These are phyloP conservation scores for Plectranthus barbatus DNA, from an alignment of 257 asterid species.

Conservation along the genomic window DNA sequence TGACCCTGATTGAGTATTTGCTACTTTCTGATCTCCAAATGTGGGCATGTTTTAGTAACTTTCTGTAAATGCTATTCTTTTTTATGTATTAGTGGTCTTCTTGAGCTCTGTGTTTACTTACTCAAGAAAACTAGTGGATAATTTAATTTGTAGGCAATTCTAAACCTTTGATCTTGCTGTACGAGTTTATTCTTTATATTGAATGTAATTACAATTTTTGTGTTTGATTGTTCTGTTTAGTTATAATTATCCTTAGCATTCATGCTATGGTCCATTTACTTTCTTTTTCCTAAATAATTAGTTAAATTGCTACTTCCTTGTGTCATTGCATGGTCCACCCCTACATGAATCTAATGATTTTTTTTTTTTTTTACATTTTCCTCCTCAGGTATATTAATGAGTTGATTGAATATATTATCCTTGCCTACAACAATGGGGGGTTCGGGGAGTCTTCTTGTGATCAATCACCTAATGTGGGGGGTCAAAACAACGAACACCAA, in stretches of 20 bases:
- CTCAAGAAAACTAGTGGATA: background rate
- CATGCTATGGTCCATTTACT: background rate
- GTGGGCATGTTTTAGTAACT: too few species aligned
- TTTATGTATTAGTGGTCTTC: too few species aligned
- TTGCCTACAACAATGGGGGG: conserved; percentile 55
- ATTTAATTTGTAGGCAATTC: background rate
- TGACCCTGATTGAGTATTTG: too few species aligned
- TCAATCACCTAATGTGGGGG: conserved; percentile 33
- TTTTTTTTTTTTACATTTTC: background rate
- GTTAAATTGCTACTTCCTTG: background rate
- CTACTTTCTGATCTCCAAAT: too few species aligned
- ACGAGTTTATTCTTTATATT: too few species aligned
- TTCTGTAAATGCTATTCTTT: too few species aligned
- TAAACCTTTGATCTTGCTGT: too few species aligned
- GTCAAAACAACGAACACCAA: conserved; percentile 27
- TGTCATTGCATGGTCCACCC: background rate
- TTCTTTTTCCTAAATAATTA: background rate
- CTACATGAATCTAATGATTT: conserved; percentile 9
- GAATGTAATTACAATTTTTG: background rate
- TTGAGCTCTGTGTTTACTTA: background rate
- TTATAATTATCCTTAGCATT: background rate
- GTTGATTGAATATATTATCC: conserved; percentile 72
- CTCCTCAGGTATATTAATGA: conserved; percentile 77
- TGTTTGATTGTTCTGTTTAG: background rate
- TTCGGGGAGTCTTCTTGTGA: conserved; percentile 29